These are phyloP conservation scores for Babesia divergens DNA, from an alignment of 169 alveolate species.

Conservation along the genomic window DNA sequence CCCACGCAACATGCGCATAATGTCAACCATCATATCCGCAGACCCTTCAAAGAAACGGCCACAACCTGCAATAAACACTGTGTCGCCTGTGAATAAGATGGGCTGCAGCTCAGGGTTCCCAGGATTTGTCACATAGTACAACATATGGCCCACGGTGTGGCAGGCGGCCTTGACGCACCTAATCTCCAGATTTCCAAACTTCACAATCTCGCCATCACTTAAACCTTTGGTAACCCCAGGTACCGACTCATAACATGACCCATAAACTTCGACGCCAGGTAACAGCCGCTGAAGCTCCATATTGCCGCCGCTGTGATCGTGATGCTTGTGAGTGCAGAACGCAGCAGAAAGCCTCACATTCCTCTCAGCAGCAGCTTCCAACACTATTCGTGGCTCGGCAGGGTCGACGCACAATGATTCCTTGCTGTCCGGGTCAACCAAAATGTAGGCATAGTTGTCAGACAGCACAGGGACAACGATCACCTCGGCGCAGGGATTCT, in stretches of 20 bases:
- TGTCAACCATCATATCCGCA: constrained; percentile 80
- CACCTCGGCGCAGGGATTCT: constrained; percentile 61
- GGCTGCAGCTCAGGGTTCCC: constrained; percentile 54
- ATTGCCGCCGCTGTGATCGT: constrained; percentile 81
- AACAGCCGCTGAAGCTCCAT: constrained; percentile 59
- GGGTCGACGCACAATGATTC: constrained; percentile 60
- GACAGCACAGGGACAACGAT: constrained; percentile 33
- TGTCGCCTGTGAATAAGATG: constrained; percentile 84
- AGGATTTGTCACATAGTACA: constrained; percentile 79
- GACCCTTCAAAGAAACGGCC: constrained; percentile 94
- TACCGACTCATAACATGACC: constrained; percentile 84
- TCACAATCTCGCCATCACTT: constrained; percentile 69
- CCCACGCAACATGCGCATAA: constrained; percentile 54
- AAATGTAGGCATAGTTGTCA: constrained; percentile 61
- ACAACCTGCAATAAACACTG: constrained; percentile 92
- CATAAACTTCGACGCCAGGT: constrained; percentile 78
- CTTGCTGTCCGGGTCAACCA: constrained; percentile 32
- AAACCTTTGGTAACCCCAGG: constrained; percentile 83
- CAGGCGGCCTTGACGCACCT: constrained; percentile 88
- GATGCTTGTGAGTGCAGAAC: constrained; percentile 66
- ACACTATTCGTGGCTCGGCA: constrained; percentile 51
- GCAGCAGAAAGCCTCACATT: not conserved
- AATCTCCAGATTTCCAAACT: constrained; percentile 66
- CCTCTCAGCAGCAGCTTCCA: not conserved
- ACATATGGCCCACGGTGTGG: constrained; percentile 92